Evolutionary conservation across 2,329 filamentous ascomycete species (phyloP), one percentile per base, ranked within the genome.

Genomic region (Phyllosticta capitalensis): DNA sequence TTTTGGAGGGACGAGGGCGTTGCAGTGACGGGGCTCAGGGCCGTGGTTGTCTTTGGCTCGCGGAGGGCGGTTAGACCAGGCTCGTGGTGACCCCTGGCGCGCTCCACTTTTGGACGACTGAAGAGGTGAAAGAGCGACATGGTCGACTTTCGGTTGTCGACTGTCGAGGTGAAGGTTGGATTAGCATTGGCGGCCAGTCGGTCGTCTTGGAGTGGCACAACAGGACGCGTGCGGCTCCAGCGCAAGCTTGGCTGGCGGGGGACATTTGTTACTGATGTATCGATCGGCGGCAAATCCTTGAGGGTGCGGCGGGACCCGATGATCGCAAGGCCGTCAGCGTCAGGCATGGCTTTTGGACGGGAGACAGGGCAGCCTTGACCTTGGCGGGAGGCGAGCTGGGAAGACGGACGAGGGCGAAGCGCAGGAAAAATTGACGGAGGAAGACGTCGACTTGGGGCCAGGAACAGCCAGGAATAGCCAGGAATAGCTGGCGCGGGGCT

Each of bases 121-220:
- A 80, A 80, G 14, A 80, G 71, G 59, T 70, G 75, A 69, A 79
- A 79, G 10, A 80, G 65, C 28, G 77, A 79, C 73, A 79, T 76
- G 59, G 72, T 78, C n/a, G 72, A 74, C 19, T 70, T 61, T 3
- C 68, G 61, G 49, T 68, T 68, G 59, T 72, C 70, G 10, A 70
- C 61, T 55, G 68, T 14, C 5, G 54, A 12, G n/a, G n/a, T 5
- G 38, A n/a, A n/a, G 24, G 24, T 26, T 26, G 24, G 7, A 7
- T 7, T 26, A 45, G 38, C 38, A 45, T 45, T 19, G 38, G 38
- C 38, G n/a, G 38, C 38, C 1, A 45, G 38, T 45, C 17, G 17
- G n/a, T 45, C 19, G 22, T 69, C 64, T 52, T 61, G 64, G n/a
- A 71, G 64, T 62, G 68, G 71, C 45, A 65, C 63, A 33, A 65